phyloP scores from a whole-genome alignment of 1,284 basidiomycete genomes.

The Tilletia indica region DNA sequence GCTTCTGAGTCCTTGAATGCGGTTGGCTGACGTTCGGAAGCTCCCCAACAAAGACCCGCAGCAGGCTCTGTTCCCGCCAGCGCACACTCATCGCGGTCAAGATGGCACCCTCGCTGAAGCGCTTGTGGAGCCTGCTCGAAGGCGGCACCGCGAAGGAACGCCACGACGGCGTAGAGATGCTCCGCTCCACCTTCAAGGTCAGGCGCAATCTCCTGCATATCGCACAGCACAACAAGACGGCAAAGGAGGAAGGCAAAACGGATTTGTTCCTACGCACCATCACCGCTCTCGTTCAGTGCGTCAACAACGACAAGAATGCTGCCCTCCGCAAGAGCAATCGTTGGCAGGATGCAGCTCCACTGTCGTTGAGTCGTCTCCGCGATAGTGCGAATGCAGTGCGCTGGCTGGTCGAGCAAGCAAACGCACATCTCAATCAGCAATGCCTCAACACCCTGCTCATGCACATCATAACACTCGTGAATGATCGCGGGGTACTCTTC shows the following conservation, averaged over 20 bases:
- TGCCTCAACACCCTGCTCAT: slow-evolving; percentile 67
- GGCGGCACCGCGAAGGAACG: slow-evolving; percentile 70
- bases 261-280: slow-evolving; percentile 69
- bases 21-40: no score
- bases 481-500: slow-evolving; percentile 64
- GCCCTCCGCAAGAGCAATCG: slow-evolving; percentile 59
- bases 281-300: slow-evolving; percentile 64
- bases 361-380: slow-evolving; percentile 64
- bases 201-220: slow-evolving; percentile 63
- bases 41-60: no score
- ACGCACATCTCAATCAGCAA: slow-evolving; percentile 63
- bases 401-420: slow-evolving; percentile 68
- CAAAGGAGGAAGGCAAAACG: slow-evolving; percentile 63
- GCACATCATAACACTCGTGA: slow-evolving; percentile 61
- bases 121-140: slow-evolving; percentile 25
- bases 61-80: no score
- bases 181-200: slow-evolving; percentile 67
- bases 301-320: slow-evolving; percentile 30
- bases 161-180: slow-evolving; percentile 65
- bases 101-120: background rate
- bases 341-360: slow-evolving; percentile 54
- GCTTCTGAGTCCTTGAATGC: no score
- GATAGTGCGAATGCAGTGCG: slow-evolving; percentile 68
- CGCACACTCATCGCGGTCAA: background rate
- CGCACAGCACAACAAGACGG: slow-evolving; percentile 67